Evolutionary conservation across 2,329 filamentous ascomycete species (phyloP), one percentile per base, ranked within the genome.

Genomic region (Phaeomoniella chlamydospora): DNA sequence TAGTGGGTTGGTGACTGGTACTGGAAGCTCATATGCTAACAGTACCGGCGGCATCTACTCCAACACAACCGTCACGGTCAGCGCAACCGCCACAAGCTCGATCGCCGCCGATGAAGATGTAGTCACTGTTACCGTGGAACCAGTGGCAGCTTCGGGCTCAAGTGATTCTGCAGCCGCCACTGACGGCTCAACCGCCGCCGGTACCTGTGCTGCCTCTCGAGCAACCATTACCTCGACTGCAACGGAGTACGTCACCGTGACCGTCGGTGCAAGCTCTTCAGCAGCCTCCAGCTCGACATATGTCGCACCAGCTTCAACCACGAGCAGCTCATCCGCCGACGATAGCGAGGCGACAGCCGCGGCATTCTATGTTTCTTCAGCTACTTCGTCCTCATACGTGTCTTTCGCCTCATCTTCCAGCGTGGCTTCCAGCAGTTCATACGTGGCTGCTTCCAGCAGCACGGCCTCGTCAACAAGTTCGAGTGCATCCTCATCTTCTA

Each of bases 61-160:
- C 4, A 46, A 42, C 33, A 46, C 47, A 5, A 39, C 45, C 12
- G 50, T 47, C 12, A 19, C 37, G n/a, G 10, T 18, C n/a, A n/a
- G 12, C 5, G 33, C n/a, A 10, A 13, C 34, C 11, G 37, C 14
- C 13, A 31, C 14, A 16, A 18, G n/a, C 15, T 29, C 13, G 31
- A 9, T 14, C 15, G 13, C 15, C 10, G 10, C 6, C 14, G n/a
- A 13, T 6, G 33, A 32, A 19, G 31, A 14, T 18, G 33, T 33
- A 3, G 33, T 15, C 14, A 22, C 30, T 15, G 19, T 33, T 5
- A 33, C 29, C 15, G 31, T 31, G 19, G 12, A 15, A 12, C 19
- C 32, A 15, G 17, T 14, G 10, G 33, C 33, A 18, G 18, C 19
- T 10, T 17, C 35, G 14, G 22, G 19, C 13, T 36, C 37, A 2